Base-by-base conservation (phyloP, 2,329 filamentous ascomycete species). In the Colletotrichum godetiae region DNA sequence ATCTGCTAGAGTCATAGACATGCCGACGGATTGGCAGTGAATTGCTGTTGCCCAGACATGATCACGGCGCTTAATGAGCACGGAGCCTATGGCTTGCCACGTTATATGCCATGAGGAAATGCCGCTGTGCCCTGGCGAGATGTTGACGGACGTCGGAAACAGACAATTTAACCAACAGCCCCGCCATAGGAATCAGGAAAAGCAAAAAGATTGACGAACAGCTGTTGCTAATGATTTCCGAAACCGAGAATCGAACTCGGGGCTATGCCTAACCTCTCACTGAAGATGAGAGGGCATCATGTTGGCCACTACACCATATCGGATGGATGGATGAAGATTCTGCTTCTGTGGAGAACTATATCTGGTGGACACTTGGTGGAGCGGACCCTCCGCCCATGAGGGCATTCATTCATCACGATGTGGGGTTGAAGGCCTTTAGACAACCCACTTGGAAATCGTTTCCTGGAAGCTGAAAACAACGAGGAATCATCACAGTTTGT, bases 161-260 rank as follows among this genome's bases (percentile, higher is more conserved):
- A 19, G 19, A 19, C 19, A 4, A 42, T 13, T 42, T 13, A 6
- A 8, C 37, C 1, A 42, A 2, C 35, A 42, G 15, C 37, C 37
- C 37, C 37, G 15, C 37, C 37, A 42, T 1, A 42, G 6, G 4
- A 42, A 42, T 42, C 37, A 42, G 2, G 13, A 6, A 19, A 42
- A 3, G 5, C 13, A 15, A 42, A 42, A 37, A 42, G 5, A 42
- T 0, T 3, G 1, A 0, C 0, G 5, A 0, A 6, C 13, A 15
- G 0, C 5, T 42, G 5, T 0, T 7, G 1, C 15, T 15, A 15
- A 1, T 42, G 11, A 42, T 29, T 29, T 64, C 61, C 61, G 61
- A 64, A 64, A 64, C 61, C 61, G 61, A 64, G 61, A 64, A 64
- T 64, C 49, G 61, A 64, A 64, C 61, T 64, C 61, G 61, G 61